These are phyloP conservation scores for Ustilago xerochloae DNA, from an alignment of 1,284 basidiomycete genomes.

Conservation along the genomic window DNA sequence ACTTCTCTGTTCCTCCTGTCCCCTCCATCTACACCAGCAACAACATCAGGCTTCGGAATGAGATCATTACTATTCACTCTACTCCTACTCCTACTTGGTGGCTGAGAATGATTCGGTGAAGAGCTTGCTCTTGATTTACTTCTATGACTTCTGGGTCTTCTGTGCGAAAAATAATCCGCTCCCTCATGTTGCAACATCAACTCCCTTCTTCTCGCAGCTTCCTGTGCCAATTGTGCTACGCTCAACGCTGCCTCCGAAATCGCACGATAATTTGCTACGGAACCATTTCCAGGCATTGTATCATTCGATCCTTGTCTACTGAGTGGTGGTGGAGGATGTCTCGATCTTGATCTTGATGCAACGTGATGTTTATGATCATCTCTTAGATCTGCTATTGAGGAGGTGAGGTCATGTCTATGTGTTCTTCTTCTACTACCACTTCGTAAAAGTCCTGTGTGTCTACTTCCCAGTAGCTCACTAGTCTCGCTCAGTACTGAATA, in stretches of 20 bases:
- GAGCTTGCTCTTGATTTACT: slow-evolving; percentile 26
- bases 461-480: slow-evolving; percentile 31
- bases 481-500: slow-evolving; percentile 41
- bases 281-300: background rate
- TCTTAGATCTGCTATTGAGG: background rate
- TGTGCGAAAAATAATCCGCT: slow-evolving; percentile 31
- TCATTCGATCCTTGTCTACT: slow-evolving; percentile 18
- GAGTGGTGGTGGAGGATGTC: slow-evolving; percentile 20
- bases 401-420: slow-evolving; percentile 25
- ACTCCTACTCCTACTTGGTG: slow-evolving; percentile 12
- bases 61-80: slow-evolving; percentile 36
- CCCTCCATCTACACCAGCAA: background rate
- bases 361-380: background rate
- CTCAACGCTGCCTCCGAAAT: slow-evolving; percentile 47
- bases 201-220: slow-evolving; percentile 38
- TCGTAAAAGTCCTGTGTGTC: slow-evolving; percentile 20
- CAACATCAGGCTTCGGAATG: background rate
- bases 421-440: slow-evolving; percentile 20
- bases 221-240: slow-evolving; percentile 53
- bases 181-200: slow-evolving; percentile 25
- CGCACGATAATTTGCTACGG: slow-evolving; percentile 46
- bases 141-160: slow-evolving; percentile 6
- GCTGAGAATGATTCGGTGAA: slow-evolving; percentile 23
- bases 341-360: slow-evolving; percentile 20
- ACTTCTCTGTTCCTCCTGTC: background rate